Conservation (phyloP, 495 filamentous ascomycete species). For the Penicillium fimorum region DNA sequence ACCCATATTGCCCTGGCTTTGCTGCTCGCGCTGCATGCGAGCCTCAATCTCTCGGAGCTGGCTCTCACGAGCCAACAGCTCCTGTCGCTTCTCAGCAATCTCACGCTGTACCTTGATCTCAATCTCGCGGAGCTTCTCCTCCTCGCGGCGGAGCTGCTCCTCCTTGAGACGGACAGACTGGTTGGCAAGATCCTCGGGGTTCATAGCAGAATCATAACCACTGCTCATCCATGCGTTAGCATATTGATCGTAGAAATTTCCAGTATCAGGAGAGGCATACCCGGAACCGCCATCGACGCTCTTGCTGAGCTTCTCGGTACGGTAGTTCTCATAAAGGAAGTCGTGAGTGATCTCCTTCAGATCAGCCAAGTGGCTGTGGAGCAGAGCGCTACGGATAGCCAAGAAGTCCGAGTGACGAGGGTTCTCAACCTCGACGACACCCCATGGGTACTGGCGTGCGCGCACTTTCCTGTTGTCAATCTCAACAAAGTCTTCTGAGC, state of each 20-base stretch:
- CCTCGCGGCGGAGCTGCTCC: conserved; percentile 96
- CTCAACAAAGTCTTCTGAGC: conserved; percentile 91
- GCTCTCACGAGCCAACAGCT: conserved; percentile 94
- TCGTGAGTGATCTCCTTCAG: conserved; percentile 99
- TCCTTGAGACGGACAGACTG: conserved; percentile 98
- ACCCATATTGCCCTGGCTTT: conserved; percentile 46
- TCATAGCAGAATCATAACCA: conserved; percentile 78
- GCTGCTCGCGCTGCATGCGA: conserved; percentile 69
- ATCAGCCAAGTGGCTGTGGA: conserved; percentile 96
- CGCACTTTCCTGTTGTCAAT: conserved; percentile 88
- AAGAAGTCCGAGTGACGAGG: conserved; percentile 98
- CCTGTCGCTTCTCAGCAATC: conserved; percentile 99
- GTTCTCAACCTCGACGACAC: conserved; percentile 98
- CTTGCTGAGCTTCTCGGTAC: conserved; percentile 99
- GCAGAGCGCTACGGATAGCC: conserved; percentile 90
- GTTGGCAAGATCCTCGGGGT: conserved; percentile 92
- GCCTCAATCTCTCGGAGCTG: conserved; percentile 95
- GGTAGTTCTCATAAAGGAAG: conserved; percentile 99
- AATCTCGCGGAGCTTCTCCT: conserved; percentile 99
- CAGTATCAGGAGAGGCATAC: conserved; percentile 56
- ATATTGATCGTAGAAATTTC: neutral
- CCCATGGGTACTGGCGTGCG: conserved; percentile 97
- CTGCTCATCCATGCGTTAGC: conserved; percentile 37
- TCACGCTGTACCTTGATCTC: conserved; percentile 98
- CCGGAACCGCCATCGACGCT: conserved; percentile 86